A percentile compares a stretch with the other conserved stretches of the same genome.
These are phyloP conservation scores for Coemansia sp. DNA, from an alignment of 192 early-diverging fungal species.

Conservation along the genomic window DNA sequence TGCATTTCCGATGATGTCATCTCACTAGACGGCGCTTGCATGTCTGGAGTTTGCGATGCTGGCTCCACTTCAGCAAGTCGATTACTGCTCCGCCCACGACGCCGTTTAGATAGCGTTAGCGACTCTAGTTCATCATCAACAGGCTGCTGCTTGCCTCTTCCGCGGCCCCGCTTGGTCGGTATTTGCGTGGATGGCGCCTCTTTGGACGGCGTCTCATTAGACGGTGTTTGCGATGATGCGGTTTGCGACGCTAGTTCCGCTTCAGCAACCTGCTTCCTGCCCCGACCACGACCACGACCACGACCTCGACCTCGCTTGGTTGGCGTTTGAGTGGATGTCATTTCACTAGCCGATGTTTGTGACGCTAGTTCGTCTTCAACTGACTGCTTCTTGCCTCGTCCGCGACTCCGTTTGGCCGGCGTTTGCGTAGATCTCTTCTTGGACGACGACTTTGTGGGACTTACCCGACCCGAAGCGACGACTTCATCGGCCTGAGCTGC, in stretches of 20 bases:
- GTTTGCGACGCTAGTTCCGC: too few species aligned
- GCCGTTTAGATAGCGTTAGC: too few species aligned
- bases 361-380: too few species aligned
- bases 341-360: background rate
- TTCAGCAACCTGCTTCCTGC: too few species aligned
- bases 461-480: background rate
- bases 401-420: background rate
- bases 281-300: too few species aligned
- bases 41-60: too few species aligned
- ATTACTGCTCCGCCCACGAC: too few species aligned
- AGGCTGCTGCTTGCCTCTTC: background rate
- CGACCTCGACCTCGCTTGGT: too few species aligned
- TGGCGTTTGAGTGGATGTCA: background rate
- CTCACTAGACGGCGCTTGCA: too few species aligned
- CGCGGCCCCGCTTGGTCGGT: background rate
- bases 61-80: too few species aligned
- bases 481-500: conserved; percentile 3
- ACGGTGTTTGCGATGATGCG: too few species aligned
- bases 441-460: conserved; percentile 1
- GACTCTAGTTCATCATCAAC: too few species aligned
- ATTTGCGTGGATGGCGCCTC: conserved; percentile 3
- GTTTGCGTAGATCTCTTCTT: conserved; percentile 9
- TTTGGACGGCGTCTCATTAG: background rate
- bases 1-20: background rate
- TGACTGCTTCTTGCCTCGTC: background rate